phyloP scores from a whole-genome alignment of 495 filamentous ascomycete genomes.

The Penicillium cinerascens region DNA sequence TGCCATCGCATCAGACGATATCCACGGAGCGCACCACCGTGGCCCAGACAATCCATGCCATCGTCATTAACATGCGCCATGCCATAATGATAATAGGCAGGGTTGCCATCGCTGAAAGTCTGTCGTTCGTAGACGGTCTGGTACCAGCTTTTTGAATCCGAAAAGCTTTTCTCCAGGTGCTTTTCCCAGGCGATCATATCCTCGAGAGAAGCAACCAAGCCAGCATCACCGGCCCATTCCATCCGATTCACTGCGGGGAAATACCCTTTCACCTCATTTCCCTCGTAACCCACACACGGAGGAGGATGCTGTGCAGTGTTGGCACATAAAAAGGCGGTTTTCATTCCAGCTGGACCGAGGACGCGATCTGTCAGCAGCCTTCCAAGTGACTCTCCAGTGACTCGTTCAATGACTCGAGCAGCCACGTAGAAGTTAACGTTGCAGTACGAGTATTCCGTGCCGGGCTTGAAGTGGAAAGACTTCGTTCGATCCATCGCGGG shows the following conservation, averaged over 20 bases:
- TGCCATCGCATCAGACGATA: constrained; percentile 29
- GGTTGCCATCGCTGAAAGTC: constrained; percentile 20
- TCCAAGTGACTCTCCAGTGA: constrained; percentile 21
- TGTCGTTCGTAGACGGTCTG: constrained; percentile 9
- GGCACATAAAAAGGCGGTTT: constrained; percentile 26
- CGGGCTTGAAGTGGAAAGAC: constrained; percentile 31
- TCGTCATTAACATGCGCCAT: constrained; percentile 11
- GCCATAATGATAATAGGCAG: constrained; percentile 26
- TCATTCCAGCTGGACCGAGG: constrained; percentile 29
- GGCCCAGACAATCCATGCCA: constrained; percentile 21
- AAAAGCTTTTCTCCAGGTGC: constrained; percentile 19
- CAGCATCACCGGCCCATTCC: constrained; percentile 37
- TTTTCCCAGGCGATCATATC: constrained; percentile 38
- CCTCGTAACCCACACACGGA: constrained; percentile 34
- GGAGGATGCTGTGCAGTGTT: constrained; percentile 25
- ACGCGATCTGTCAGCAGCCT: constrained; percentile 25
- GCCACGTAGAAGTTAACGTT: constrained; percentile 33
- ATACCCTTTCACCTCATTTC: constrained; percentile 21
- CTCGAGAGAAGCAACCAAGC: constrained; percentile 29
- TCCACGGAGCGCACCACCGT: constrained; percentile 33
- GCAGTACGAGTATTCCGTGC: constrained; percentile 31
- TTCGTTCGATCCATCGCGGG: constrained; percentile 18
- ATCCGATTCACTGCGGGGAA: constrained; percentile 23
- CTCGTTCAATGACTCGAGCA: constrained; percentile 26
- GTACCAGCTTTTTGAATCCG: constrained; percentile 27